Percentiles rank a stretch among this genome's conserved stretches.
phyloP scores from a whole-genome alignment of 2,329 filamentous ascomycete genomes.

The Coniochaeta prunicola region DNA sequence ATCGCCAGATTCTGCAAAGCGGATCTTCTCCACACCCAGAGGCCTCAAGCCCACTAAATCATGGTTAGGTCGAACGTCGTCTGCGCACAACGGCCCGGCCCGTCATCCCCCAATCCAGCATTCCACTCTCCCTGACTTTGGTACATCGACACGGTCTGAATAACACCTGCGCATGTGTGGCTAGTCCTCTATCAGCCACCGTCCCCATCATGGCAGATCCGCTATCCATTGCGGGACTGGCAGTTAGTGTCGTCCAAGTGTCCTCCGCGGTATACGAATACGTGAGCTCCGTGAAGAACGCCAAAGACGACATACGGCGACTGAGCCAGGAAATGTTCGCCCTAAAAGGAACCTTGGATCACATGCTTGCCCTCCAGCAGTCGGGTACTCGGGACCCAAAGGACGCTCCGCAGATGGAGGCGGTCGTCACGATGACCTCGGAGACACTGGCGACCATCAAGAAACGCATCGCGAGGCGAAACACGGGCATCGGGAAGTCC shows the following conservation, averaged over 20 bases:
- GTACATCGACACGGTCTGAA: neutral
- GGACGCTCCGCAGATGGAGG: constrained; percentile 5
- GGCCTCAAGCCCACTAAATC: neutral
- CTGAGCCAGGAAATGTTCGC: constrained; percentile 17
- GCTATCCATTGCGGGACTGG: constrained; percentile 1
- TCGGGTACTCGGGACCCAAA: neutral
- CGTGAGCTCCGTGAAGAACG: constrained; percentile 10
- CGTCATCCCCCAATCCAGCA: neutral
- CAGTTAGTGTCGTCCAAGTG: constrained; percentile 11
- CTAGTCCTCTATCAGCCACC: neutral
- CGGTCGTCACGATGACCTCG: constrained; percentile 13
- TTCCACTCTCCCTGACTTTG: neutral
- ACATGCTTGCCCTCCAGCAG: constrained; percentile 8
- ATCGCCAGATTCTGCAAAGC: neutral
- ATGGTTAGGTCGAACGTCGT: neutral
- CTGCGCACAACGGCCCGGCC: neutral
- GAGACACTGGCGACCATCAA: constrained; percentile 13
- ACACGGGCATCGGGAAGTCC: constrained; percentile 8
- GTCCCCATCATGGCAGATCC: neutral
- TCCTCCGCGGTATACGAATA: constrained; percentile 12
- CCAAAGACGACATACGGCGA: constrained; percentile 15
- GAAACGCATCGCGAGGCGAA: constrained; percentile 10
- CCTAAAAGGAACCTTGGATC: constrained; percentile 15
- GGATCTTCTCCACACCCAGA: neutral
- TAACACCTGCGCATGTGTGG: neutral